phyloP scores from a whole-genome alignment of 495 filamentous ascomycete genomes.

The Mytilinidion resinicola region DNA sequence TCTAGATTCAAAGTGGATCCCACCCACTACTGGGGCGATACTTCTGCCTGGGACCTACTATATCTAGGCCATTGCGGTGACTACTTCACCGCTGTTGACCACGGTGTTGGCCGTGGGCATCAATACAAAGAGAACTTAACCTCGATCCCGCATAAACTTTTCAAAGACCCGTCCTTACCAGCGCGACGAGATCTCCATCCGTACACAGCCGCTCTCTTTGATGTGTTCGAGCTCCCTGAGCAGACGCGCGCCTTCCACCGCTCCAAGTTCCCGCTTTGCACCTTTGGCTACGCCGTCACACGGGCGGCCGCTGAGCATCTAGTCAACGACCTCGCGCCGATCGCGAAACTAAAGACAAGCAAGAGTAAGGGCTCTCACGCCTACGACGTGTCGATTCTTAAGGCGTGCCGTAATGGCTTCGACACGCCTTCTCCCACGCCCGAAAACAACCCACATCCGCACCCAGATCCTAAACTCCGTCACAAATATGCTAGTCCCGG shows the following conservation, averaged over 20 bases:
- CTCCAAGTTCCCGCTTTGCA: conserved; percentile 40
- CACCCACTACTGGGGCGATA: conserved; percentile 32
- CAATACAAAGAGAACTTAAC: conserved; percentile 21
- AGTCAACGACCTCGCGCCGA: conserved; percentile 23
- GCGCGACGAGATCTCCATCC: conserved; percentile 27
- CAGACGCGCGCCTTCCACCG: conserved; percentile 37
- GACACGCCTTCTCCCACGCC: conserved; percentile 19
- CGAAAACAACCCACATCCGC: conserved; percentile 11
- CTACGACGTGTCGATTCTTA: conserved; percentile 33
- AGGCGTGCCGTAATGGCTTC: conserved; percentile 26
- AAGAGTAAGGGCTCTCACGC: conserved; percentile 24
- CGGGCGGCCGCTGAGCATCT: conserved; percentile 28
- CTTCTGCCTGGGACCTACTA: conserved; percentile 38
- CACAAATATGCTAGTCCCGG: conserved; percentile 24
- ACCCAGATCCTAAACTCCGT: conserved; percentile 10
- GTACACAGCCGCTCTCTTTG: conserved; percentile 28
- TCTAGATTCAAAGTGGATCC: conserved; percentile 2
- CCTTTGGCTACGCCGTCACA: conserved; percentile 43
- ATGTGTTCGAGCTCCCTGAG: conserved; percentile 24
- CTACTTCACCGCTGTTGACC: conserved; percentile 21
- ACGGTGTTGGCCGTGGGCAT: conserved; percentile 18
- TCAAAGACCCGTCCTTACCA: conserved; percentile 26
- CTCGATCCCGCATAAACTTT: conserved; percentile 22
- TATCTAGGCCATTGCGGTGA: conserved; percentile 43
- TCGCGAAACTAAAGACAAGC: conserved; percentile 8